Evolutionary conservation across 2,329 filamentous ascomycete species (phyloP).

Genomic region (Botrytis sinoallii): DNA sequence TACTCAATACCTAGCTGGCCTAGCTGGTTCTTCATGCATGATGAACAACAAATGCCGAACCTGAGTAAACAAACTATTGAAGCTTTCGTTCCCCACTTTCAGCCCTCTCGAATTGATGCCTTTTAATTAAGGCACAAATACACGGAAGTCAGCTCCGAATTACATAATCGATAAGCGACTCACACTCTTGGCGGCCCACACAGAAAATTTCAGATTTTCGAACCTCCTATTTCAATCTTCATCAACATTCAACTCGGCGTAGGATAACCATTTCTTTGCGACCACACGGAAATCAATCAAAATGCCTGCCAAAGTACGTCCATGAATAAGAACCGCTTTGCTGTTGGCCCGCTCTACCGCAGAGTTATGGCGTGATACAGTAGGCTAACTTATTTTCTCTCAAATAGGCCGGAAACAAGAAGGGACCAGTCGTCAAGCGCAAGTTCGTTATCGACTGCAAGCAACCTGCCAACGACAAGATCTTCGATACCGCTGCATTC

Average conservation of each 20-base stretch:
- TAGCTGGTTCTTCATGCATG: neutral
- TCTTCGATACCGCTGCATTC: conserved; percentile 98
- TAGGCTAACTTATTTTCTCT: conserved; percentile 77
- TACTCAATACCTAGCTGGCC: neutral
- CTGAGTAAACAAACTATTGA: neutral
- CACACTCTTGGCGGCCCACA: conserved; percentile 32
- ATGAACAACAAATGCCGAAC: neutral
- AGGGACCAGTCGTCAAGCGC: conserved; percentile 29
- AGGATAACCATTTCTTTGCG: conserved; percentile 69
- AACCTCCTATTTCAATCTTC: conserved; percentile 6
- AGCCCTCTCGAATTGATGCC: neutral
- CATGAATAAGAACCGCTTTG: conserved; percentile 69
- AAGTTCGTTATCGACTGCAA: conserved; percentile 96
- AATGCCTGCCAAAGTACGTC: conserved; percentile 95
- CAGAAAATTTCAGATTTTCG: conserved; percentile 17
- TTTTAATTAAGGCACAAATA: neutral
- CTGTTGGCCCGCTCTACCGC: conserved; percentile 67
- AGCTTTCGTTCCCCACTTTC: neutral
- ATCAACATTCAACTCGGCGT: conserved; percentile 38
- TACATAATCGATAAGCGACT: neutral
- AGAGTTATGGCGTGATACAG: conserved; percentile 67
- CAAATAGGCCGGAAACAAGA: conserved; percentile 58
- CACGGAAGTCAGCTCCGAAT: neutral
- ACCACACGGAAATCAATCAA: conserved; percentile 43
- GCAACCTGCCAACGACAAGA: conserved; percentile 98